These are phyloP conservation scores for Agastache rugosa DNA, from an alignment of 257 asterid genomes.

Conservation along the genomic window DNA sequence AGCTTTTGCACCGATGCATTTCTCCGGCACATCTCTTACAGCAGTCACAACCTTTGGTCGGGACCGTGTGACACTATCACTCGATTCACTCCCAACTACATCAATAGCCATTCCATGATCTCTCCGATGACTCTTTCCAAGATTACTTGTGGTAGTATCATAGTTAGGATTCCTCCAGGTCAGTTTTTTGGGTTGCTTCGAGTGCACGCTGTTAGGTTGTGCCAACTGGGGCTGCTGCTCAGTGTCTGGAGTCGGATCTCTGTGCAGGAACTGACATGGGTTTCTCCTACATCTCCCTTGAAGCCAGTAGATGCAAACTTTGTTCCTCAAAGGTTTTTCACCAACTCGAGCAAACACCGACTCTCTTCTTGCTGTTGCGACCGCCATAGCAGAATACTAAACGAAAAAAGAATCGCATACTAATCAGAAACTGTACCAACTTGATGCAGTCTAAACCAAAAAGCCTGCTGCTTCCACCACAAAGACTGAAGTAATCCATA, in stretches of 20 bases:
- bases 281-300: slow-evolving; percentile 58
- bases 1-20: slow-evolving; percentile 14
- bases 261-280: slow-evolving; percentile 59
- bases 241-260: slow-evolving; percentile 29
- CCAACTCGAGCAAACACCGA: slow-evolving; percentile 31
- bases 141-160: not conserved
- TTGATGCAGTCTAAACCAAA: slow-evolving; percentile 9
- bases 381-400: slow-evolving; percentile 42
- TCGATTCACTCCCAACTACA: not conserved
- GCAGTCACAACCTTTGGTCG: not conserved
- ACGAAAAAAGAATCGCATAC: slow-evolving; percentile 24
- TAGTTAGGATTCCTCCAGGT: slow-evolving; percentile 39
- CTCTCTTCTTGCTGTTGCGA: slow-evolving; percentile 33
- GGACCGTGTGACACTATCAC: not conserved
- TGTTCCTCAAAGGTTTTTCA: slow-evolving; percentile 29
- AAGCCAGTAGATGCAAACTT: slow-evolving; percentile 60
- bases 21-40: slow-evolving; percentile 27
- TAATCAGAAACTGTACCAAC: slow-evolving; percentile 34
- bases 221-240: slow-evolving; percentile 2
- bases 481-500: slow-evolving; percentile 1
- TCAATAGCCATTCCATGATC: not conserved
- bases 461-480: slow-evolving; percentile 19
- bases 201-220: not conserved
- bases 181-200: slow-evolving; percentile 19
- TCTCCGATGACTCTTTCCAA: not conserved